Evolutionary conservation across 2,329 filamentous ascomycete genomes (phyloP).

Genomic region (Tolypocladium ophioglossoides): DNA sequence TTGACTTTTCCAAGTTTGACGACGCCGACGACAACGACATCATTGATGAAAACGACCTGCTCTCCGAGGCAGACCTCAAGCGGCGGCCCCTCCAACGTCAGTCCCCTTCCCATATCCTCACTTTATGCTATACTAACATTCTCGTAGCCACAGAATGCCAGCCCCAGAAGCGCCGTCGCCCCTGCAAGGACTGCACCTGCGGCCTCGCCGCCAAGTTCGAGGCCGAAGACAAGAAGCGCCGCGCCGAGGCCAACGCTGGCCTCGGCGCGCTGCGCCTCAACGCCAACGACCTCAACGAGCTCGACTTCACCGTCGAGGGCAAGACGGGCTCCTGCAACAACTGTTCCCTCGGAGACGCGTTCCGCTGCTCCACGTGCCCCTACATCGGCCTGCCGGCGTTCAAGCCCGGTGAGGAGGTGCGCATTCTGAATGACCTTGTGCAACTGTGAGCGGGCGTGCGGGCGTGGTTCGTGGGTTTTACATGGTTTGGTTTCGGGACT

Average conservation of each 20-base stretch:
- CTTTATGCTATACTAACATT: conserved; percentile 5
- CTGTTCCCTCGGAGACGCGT: conserved; percentile 87
- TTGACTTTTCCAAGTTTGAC: conserved; percentile 45
- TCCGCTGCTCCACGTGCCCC: conserved; percentile 62
- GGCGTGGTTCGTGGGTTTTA: neutral
- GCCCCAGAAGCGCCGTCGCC: conserved; percentile 82
- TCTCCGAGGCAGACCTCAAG: conserved; percentile 76
- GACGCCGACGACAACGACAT: conserved; percentile 65
- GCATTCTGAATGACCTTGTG: conserved; percentile 73
- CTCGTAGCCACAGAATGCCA: conserved; percentile 66
- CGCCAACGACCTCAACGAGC: conserved; percentile 66
- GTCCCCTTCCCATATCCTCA: conserved; percentile 23
- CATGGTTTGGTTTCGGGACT: neutral
- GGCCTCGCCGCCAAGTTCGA: conserved; percentile 78
- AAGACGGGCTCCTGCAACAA: conserved; percentile 94
- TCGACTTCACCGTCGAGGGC: conserved; percentile 96
- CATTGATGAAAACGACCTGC: conserved; percentile 81
- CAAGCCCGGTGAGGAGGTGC: conserved; percentile 92
- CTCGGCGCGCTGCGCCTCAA: conserved; percentile 62
- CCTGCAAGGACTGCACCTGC: conserved; percentile 97
- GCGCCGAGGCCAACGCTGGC: conserved; percentile 54
- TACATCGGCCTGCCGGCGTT: conserved; percentile 92
- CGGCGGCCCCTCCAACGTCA: conserved; percentile 70
- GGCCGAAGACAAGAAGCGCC: conserved; percentile 68
- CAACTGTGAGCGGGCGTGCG: conserved; percentile 49